These are phyloP conservation scores for Fusarium sp. DNA, from an alignment of 2,329 filamentous ascomycete species.

Conservation along the genomic window DNA sequence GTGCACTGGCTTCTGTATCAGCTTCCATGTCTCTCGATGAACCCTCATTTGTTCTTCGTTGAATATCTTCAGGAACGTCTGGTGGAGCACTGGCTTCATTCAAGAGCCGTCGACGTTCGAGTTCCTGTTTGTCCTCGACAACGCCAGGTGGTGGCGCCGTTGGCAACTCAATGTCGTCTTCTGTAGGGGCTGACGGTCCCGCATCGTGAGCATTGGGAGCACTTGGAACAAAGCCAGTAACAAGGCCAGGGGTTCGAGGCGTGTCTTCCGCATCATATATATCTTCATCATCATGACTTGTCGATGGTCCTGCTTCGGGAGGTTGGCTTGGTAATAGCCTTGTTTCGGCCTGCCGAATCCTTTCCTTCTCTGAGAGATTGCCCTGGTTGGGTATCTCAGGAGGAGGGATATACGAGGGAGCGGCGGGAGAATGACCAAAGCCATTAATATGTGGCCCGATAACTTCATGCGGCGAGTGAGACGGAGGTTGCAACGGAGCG, in stretches of 20 bases:
- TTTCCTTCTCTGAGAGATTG: constrained; percentile 83
- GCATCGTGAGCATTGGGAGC: constrained; percentile 21
- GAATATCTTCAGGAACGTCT: constrained; percentile 67
- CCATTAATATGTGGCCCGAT: constrained; percentile 31
- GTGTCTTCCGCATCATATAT: constrained; percentile 64
- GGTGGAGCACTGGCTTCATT: constrained; percentile 74
- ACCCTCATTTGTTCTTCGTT: constrained; percentile 52
- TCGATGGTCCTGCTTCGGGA: constrained; percentile 51
- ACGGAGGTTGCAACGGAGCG: constrained; percentile 28
- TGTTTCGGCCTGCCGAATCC: constrained; percentile 80
- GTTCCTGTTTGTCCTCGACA: constrained; percentile 82
- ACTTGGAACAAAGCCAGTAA: constrained; percentile 26
- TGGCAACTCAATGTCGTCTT: constrained; percentile 58
- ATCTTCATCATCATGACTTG: constrained; percentile 56
- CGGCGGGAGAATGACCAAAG: constrained; percentile 26
- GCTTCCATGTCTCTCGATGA: constrained; percentile 46
- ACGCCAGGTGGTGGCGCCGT: constrained; percentile 50
- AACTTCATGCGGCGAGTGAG: constrained; percentile 27
- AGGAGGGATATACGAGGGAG: constrained; percentile 67
- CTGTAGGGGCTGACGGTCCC: constrained; percentile 60
- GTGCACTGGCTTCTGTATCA: constrained; percentile 66
- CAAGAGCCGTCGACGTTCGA: constrained; percentile 75
- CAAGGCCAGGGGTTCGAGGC: constrained; percentile 43
- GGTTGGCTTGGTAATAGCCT: constrained; percentile 85
- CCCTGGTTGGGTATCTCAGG: constrained; percentile 72